Conservation (phyloP, 768 basidiomycete species). For the Suillus placidus region DNA sequence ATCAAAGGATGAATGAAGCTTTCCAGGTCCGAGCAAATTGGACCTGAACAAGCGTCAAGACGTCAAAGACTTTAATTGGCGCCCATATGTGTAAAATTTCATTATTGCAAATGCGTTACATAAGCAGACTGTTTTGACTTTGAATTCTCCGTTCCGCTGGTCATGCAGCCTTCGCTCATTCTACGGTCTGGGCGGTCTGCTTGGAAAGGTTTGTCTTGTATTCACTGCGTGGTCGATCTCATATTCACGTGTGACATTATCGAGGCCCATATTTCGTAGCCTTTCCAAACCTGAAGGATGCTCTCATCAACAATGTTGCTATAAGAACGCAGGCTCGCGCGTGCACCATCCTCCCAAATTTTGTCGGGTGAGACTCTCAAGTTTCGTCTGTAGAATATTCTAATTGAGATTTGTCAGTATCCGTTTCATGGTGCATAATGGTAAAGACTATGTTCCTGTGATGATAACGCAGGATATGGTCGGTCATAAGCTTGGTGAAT, state of each 20-base stretch:
- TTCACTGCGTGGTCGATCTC: not conserved
- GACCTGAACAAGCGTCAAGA: no score
- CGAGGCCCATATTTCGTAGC: conserved; percentile 93
- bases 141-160: not conserved
- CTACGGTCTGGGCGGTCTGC: conserved; percentile 74
- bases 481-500: conserved; percentile 97
- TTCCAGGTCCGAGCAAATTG: not conserved
- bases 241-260: not conserved
- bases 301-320: conserved; percentile 77
- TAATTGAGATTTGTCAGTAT: conserved; percentile 49
- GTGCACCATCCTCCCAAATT: conserved; percentile 94
- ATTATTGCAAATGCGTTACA: not conserved
- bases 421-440: conserved; percentile 93
- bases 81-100: not conserved
- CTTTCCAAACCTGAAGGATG: conserved; percentile 85
- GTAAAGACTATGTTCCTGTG: conserved; percentile 86
- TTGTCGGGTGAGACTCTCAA: conserved; percentile 75
- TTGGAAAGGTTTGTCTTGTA: conserved; percentile 66
- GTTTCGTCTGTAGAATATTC: not conserved
- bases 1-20: not conserved
- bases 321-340: conserved; percentile 87
- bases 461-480: conserved; percentile 96
- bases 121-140: not conserved
- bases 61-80: not conserved
- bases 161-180: conserved; percentile 65